Evolutionary conservation across 768 basidiomycete genomes (phyloP).

Genomic region (Pulveroboletus sp.): DNA sequence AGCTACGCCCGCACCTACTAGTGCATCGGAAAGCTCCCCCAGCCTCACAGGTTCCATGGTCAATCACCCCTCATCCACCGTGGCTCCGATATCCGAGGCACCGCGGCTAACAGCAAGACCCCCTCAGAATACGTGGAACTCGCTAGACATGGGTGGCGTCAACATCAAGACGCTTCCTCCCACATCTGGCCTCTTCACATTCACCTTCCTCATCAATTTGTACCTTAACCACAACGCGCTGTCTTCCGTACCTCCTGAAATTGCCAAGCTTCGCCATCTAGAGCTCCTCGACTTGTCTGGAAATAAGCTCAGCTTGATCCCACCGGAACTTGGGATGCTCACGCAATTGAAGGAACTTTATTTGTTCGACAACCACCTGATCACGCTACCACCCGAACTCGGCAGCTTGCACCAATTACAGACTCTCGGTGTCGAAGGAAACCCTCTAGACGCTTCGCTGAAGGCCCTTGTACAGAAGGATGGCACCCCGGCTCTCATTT

Average conservation of each 20-base stretch:
- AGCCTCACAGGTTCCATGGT: constrained; percentile 31
- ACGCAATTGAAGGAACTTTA: constrained; percentile 87
- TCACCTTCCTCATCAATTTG: constrained; percentile 89
- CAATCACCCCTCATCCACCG: constrained; percentile 73
- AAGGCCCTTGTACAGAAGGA: constrained; percentile 88
- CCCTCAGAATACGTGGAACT: constrained; percentile 79
- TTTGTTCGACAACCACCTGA: constrained; percentile 93
- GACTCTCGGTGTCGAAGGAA: constrained; percentile 95
- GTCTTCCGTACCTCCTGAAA: constrained; percentile 71
- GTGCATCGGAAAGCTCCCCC: constrained; percentile 35
- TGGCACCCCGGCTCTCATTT: constrained; percentile 85
- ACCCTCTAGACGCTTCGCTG: constrained; percentile 76
- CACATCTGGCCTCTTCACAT: constrained; percentile 70
- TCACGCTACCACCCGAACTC: constrained; percentile 78
- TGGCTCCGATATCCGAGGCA: constrained; percentile 65
- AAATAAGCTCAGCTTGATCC: constrained; percentile 74
- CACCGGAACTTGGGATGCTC: constrained; percentile 88
- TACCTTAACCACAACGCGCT: constrained; percentile 96
- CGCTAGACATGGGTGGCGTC: constrained; percentile 95
- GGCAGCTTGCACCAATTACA: constrained; percentile 90
- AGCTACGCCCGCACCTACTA: constrained; percentile 30
- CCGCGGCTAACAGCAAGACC: constrained; percentile 64
- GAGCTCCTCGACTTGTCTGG: constrained; percentile 89
- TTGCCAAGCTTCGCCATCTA: constrained; percentile 79
- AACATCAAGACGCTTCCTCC: constrained; percentile 86